Base-by-base conservation (phyloP, 768 basidiomycete genomes). In the Naganishia antarctica region DNA sequence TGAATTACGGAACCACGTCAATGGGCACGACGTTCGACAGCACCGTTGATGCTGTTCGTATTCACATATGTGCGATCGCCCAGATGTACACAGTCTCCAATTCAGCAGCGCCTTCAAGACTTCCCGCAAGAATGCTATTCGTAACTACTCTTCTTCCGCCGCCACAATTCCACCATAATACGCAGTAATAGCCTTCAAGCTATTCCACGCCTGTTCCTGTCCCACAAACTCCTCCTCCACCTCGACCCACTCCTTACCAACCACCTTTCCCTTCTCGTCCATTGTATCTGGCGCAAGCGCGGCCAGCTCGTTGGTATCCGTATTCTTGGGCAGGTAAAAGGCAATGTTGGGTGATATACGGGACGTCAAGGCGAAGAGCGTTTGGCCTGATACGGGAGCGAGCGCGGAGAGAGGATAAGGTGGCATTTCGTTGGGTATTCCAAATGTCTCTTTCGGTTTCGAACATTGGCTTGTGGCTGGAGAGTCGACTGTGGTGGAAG, bases 321-420 rank as follows among this genome's bases (percentile, higher is more conserved):
- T 82, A 74, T 97, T 97, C 41, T 89, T 82, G 4, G 96, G 96
- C 21, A 98, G 81, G 74, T 84, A 99, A 76, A 86, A 93, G 0
- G 92, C 94, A 65, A 98, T 81, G 70, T 94, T 91, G 15, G 80
- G 81, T 0, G 91, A 90, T 46, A 94, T 83, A 41, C 76, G 77
- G 29, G 88, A 80, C 0, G 87, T 82, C 18, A 96, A 80, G 11
- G 79, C 76, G 78, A 96, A 97, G 6, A 98, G 84, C 48, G 90
- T 85, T 16, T 83, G 80, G 1, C 94, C 96, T 44, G 85, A 88
- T 46, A 94, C 82, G 0, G 94, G 96, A 31, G 83, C 81, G 50
- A 94, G 86, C 4, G 82, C 82, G 0, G 84, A 79, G 6, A 99
- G 83, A 2, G 83, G 83, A 78, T 87, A 97, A 28, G 69, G 53